Conservation (phyloP, 2,329 filamentous ascomycete species). For the Apiospora arundinis region DNA sequence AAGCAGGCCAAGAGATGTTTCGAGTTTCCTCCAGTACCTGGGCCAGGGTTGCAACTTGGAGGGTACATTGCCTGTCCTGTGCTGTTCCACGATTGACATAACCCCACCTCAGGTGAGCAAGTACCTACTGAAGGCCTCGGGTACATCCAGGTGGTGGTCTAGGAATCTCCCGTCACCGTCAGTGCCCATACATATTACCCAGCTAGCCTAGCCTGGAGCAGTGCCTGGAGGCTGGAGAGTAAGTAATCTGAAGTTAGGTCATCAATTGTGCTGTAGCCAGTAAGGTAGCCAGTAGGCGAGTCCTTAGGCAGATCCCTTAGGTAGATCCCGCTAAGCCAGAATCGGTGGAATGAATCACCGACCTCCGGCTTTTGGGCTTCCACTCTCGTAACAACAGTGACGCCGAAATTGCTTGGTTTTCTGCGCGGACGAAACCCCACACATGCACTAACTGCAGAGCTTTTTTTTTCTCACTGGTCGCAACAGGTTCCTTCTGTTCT, state of each 20-base stretch:
- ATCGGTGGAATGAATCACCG: conserved; percentile 21
- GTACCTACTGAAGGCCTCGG: too few relatives aligned
- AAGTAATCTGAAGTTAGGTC: background rate
- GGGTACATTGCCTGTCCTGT: background rate
- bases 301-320: too few relatives aligned
- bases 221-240: too few relatives aligned
- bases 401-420: conserved; percentile 1
- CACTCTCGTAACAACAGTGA: conserved; percentile 1
- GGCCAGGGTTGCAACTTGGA: conserved; percentile 2
- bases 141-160: too few relatives aligned
- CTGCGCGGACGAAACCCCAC: background rate
- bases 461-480: conserved; percentile 17
- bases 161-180: too few relatives aligned
- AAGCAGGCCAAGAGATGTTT: conserved; percentile 12
- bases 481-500: conserved; percentile 24
- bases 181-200: too few relatives aligned
- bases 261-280: too few relatives aligned
- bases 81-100: background rate
- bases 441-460: conserved; percentile 15
- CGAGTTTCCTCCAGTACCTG: conserved; percentile 10
- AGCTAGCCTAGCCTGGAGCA: too few relatives aligned
- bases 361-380: conserved; percentile 15
- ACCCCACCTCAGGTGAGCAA: background rate
- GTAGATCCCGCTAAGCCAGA: background rate
- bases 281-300: too few relatives aligned